A percentile compares a stretch with the other conserved stretches of the same genome.
Evolutionary conservation across 768 basidiomycete species (phyloP).

Genomic region (Pilatotrama ljubarskyi): DNA sequence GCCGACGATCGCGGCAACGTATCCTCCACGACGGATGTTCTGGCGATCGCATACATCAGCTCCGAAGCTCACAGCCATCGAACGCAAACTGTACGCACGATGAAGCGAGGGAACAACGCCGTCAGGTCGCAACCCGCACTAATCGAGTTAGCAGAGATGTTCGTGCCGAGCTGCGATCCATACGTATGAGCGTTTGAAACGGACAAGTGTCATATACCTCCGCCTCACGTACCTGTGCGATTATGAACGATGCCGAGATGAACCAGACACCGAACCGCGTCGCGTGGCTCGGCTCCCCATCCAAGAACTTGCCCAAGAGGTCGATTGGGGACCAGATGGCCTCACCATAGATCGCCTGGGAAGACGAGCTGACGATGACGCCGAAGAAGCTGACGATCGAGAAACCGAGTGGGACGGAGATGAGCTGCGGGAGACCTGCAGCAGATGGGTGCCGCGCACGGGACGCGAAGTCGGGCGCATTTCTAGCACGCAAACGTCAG

Average conservation of each 20-base stretch:
- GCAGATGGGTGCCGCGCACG: conserved; percentile 57
- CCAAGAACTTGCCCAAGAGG: conserved; percentile 66
- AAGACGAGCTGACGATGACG: conserved; percentile 80
- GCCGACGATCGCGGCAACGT: conserved; percentile 77
- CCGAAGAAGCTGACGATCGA: conserved; percentile 77
- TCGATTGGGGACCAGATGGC: conserved; percentile 81
- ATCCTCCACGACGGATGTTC: conserved; percentile 86
- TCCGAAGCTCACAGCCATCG: neutral
- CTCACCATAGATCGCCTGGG: conserved; percentile 72
- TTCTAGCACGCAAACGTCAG: conserved; percentile 39
- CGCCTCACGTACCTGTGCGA: conserved; percentile 68
- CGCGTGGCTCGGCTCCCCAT: conserved; percentile 57
- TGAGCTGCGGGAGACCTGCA: conserved; percentile 63
- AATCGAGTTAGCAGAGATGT: conserved; percentile 81
- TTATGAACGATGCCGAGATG: conserved; percentile 76
- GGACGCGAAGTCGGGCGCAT: conserved; percentile 77
- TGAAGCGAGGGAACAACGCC: conserved; percentile 72
- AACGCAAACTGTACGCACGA: conserved; percentile 43
- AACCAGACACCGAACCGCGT: conserved; percentile 80
- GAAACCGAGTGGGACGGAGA: conserved; percentile 73
- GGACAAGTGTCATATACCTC: too few relatives aligned
- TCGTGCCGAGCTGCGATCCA: conserved; percentile 49
- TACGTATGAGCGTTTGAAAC: conserved; percentile 7
- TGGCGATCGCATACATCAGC: conserved; percentile 22
- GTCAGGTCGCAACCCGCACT: conserved; percentile 84